These are phyloP conservation scores for Dalbergia cochinchinensis DNA, from an alignment of 306 rosid species.

Conservation along the genomic window DNA sequence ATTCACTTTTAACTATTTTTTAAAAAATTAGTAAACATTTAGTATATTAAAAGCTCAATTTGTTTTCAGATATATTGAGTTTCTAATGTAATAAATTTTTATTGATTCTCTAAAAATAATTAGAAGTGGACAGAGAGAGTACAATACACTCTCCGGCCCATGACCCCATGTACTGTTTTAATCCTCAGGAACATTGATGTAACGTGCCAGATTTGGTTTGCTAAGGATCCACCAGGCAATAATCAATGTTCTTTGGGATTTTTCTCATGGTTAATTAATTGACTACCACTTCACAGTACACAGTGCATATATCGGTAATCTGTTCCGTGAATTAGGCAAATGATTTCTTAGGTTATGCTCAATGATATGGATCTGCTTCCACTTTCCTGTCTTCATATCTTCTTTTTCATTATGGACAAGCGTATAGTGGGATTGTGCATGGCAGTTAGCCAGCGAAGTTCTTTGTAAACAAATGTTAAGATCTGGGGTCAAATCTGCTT, in stretches of 20 bases:
- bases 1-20: not conserved
- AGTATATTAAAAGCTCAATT: no score
- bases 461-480: no score
- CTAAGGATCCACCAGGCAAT: slow-evolving; percentile 19
- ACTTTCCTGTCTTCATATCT: not conserved
- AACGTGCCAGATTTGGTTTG: slow-evolving; percentile 33
- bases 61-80: no score
- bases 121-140: no score
- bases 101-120: no score
- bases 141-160: no score
- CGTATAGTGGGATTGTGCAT: no score
- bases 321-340: not conserved
- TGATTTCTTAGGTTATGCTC: slow-evolving; percentile 1
- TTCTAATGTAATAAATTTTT: no score
- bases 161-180: not conserved
- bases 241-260: not conserved
- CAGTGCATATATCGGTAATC: not conserved
- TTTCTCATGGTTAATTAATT: not conserved
- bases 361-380: not conserved
- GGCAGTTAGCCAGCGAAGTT: no score
- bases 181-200: slow-evolving; percentile 26
- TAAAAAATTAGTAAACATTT: no score
- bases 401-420: not conserved
- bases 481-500: no score
- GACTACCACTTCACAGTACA: not conserved